These are phyloP conservation scores for Erythrophleum fordii DNA, from an alignment of 306 rosid genomes.

Conservation along the genomic window DNA sequence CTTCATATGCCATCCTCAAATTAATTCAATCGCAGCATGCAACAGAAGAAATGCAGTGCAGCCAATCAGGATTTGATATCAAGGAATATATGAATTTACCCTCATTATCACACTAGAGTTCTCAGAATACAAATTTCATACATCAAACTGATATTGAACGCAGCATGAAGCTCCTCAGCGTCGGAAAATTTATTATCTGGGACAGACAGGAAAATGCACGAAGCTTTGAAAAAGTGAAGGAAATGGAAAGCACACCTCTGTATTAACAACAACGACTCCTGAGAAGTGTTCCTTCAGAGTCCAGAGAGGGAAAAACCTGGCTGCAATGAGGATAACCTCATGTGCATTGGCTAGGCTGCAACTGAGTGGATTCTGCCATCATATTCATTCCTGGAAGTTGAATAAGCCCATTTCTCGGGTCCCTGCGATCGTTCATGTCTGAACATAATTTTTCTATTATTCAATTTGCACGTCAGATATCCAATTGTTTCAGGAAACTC, in stretches of 20 bases:
- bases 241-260: constrained; percentile 13
- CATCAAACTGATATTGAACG: constrained; percentile 23
- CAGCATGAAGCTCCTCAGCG: constrained; percentile 27
- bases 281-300: constrained; percentile 24
- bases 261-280: constrained; percentile 32
- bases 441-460: constrained; percentile 9
- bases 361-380: constrained; percentile 18
- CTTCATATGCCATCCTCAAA: too few relatives aligned
- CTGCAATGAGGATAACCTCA: constrained; percentile 34
- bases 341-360: constrained; percentile 21
- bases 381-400: constrained; percentile 28
- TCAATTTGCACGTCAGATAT: constrained; percentile 36
- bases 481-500: constrained; percentile 35
- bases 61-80: neutral
- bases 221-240: neutral
- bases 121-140: constrained; percentile 31
- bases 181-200: constrained; percentile 15
- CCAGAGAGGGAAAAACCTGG: constrained; percentile 31
- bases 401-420: constrained; percentile 31
- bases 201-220: constrained; percentile 29
- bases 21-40: neutral
- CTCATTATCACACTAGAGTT: constrained; percentile 28
- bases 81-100: constrained; percentile 6
- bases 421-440: constrained; percentile 28
- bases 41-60: neutral